Conservation (phyloP, 805 yeast species). For the Myxozyma geophila region DNA sequence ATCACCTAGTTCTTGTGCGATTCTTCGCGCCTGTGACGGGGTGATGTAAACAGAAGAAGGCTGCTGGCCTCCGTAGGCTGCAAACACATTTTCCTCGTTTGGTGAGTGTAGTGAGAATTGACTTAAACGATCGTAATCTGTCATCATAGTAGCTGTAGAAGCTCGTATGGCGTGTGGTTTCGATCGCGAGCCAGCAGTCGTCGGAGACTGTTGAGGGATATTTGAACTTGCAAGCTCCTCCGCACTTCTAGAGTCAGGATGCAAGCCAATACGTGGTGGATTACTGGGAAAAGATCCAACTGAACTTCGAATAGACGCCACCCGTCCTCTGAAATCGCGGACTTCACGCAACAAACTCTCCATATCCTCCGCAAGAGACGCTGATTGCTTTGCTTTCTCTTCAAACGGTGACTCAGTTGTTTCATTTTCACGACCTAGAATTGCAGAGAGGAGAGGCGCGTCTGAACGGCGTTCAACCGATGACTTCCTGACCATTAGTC, state of each 20-base stretch:
- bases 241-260: neutral
- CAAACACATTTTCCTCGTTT: neutral
- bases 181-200: neutral
- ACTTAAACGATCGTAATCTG: slow-evolving; percentile 15
- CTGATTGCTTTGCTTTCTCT: neutral
- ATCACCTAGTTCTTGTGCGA: slow-evolving; percentile 8
- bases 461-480: slow-evolving; percentile 6
- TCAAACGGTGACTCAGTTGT: neutral
- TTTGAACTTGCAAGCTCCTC: neutral
- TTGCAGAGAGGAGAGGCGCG: slow-evolving; percentile 13
- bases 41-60: slow-evolving; percentile 33
- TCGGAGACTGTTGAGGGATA: neutral
- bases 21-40: slow-evolving; percentile 4
- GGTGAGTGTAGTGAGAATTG: slow-evolving; percentile 20
- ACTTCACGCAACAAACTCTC: slow-evolving; percentile 28
- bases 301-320: slow-evolving; percentile 17
- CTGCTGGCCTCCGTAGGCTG: slow-evolving; percentile 28
- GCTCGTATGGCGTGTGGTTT: neutral
- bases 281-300: slow-evolving; percentile 6
- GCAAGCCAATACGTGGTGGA: neutral
- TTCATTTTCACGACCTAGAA: slow-evolving; percentile 6
- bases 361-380: slow-evolving; percentile 29
- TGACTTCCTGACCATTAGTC: neutral
- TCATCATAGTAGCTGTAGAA: slow-evolving; percentile 9
- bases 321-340: slow-evolving; percentile 30